phyloP scores from a whole-genome alignment of 108 stramenopile genomes.

The Cyclostephanos invisitatus region DNA sequence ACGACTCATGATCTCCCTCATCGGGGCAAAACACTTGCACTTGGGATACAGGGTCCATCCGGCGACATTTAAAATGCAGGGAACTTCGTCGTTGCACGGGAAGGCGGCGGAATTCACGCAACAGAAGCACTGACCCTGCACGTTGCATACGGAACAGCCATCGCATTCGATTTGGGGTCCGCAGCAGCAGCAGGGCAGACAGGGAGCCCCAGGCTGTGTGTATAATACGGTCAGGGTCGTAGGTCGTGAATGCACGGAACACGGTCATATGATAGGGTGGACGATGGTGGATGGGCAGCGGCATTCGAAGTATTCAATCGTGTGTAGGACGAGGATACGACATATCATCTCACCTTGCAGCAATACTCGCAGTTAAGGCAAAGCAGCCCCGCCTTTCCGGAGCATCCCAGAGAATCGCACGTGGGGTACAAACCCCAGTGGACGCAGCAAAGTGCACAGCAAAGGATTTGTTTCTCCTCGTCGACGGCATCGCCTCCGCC shows the following conservation, averaged over 20 bases:
- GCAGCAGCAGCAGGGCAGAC: conserved; percentile 54
- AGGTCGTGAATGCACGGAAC: neutral
- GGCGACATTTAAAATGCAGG: conserved; percentile 51
- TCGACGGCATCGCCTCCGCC: conserved; percentile 66
- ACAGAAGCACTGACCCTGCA: conserved; percentile 67
- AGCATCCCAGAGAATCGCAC: conserved; percentile 57
- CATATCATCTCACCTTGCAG: conserved; percentile 50
- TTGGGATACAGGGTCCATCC: conserved; percentile 71
- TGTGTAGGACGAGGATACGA: neutral
- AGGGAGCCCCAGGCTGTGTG: conserved; percentile 55
- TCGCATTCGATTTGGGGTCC: conserved; percentile 50
- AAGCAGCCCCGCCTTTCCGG: conserved; percentile 66
- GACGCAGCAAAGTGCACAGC: conserved; percentile 74
- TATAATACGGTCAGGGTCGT: neutral
- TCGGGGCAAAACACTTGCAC: conserved; percentile 54
- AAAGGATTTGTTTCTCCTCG: conserved; percentile 67
- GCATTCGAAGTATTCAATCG: neutral
- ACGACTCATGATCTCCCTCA: conserved; percentile 48
- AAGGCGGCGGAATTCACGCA: conserved; percentile 62
- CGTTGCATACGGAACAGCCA: conserved; percentile 59
- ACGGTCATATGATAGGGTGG: neutral
- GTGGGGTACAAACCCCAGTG: conserved; percentile 46
- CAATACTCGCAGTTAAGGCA: conserved; percentile 65
- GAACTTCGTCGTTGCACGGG: conserved; percentile 83
- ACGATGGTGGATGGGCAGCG: neutral